Evolutionary conservation across 2,329 filamentous ascomycete genomes (phyloP), one percentile per base, ranked within the genome.

Genomic region (Colletotrichum sp.): DNA sequence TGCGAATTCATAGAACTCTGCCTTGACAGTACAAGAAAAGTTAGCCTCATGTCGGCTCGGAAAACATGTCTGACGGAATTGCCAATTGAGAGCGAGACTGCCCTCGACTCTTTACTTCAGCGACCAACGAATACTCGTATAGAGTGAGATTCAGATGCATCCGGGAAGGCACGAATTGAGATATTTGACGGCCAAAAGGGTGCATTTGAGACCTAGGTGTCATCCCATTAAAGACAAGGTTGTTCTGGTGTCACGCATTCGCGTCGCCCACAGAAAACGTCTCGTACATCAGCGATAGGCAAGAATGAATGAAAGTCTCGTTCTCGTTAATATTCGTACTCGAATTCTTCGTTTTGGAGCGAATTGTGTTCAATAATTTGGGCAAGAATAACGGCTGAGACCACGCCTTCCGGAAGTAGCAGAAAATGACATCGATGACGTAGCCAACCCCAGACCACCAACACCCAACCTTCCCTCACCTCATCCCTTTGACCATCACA

Each of bases 341-440:
- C 34, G 34, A 16, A 36, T 36, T 48, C 18, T n/a, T n/a, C 18
- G 1, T 13, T 10, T 21, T 21, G 2, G 5, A 12, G 10, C 21
- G n/a, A 52, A 52, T 13, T 7, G 4, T 21, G n/a, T 13, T 52
- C 43, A 21, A 52, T 7, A 21, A 48, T n/a, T 5, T 52, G 10
- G 43, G 43, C 43, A 52, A 52, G 43, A 52, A 52, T 1, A 13
- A 7, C n/a, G n/a, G 43, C 43, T 52, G n/a, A 52, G 43, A 52
- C 43, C 43, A 52, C 43, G 10, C n/a, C 43, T 21, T 21, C 43
- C 43, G 6, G 43, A 52, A 52, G 43, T 52, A 21, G 43, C n/a
- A 21, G 38, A 52, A 56, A 74, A 64, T 32, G 63, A 30, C 64
- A 76, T 76, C 66, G 71, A 76, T 76, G 74, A 76, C 74, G 74